phyloP scores from a whole-genome alignment of 108 stramenopile genomes.

The Pseudonitzschia pungens region DNA sequence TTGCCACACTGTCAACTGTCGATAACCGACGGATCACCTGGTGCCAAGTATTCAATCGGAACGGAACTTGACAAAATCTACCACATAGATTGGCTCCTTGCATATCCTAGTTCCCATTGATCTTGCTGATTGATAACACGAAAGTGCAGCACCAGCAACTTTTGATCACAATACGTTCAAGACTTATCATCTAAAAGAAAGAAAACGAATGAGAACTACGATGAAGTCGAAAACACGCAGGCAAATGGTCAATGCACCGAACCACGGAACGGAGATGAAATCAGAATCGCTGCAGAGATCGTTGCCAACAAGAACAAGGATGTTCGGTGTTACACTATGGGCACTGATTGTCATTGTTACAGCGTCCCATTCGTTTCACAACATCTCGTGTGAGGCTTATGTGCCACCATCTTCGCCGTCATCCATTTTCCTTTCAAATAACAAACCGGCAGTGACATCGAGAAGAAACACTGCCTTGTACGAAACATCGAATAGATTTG shows the following conservation, averaged over 20 bases:
- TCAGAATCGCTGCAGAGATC: not conserved
- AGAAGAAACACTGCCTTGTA: slow-evolving; percentile 65
- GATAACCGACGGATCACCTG: no score
- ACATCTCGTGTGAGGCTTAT: not conserved
- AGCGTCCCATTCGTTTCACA: not conserved
- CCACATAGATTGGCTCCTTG: no score
- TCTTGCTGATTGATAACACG: no score
- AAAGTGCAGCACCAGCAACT: no score
- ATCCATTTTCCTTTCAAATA: not conserved
- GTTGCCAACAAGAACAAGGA: not conserved
- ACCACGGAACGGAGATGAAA: not conserved
- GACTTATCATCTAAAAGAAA: no score
- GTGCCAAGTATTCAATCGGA: no score
- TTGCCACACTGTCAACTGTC: no score
- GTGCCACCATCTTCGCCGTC: not conserved
- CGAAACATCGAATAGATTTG: slow-evolving; percentile 5
- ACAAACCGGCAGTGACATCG: not conserved
- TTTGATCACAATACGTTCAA: no score
- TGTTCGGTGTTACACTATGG: not conserved
- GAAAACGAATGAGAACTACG: no score
- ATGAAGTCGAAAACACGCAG: not conserved
- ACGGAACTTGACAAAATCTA: no score
- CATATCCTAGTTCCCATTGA: no score
- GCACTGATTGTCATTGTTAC: not conserved
- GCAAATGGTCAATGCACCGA: not conserved